phyloP scores from a whole-genome alignment of 768 basidiomycete genomes.

The Sutorius australiensis region DNA sequence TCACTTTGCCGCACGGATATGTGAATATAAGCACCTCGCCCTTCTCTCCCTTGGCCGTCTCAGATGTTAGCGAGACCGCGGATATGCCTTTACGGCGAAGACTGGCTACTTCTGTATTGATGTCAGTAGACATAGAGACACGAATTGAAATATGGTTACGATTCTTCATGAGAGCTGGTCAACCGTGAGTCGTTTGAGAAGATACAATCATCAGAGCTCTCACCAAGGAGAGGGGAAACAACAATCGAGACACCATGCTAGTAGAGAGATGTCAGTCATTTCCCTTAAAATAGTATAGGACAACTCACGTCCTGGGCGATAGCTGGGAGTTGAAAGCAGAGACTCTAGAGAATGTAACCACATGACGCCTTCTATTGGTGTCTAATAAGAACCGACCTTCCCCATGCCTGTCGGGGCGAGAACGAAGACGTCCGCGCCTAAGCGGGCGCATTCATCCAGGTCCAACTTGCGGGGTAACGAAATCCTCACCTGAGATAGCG shows the following conservation, averaged over 20 bases:
- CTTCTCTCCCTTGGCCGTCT: conserved; percentile 54
- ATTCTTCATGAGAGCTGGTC: conserved; percentile 74
- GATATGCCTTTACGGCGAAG: conserved; percentile 51
- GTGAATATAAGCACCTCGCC: conserved; percentile 38
- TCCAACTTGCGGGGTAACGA: not conserved
- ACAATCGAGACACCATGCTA: conserved; percentile 71
- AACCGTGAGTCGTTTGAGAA: not conserved
- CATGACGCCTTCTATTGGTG: not conserved
- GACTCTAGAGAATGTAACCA: conserved; percentile 44
- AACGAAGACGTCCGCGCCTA: conserved; percentile 72
- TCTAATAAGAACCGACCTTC: conserved; percentile 46
- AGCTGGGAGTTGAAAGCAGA: conserved; percentile 86
- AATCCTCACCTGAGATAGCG: conserved; percentile 52
- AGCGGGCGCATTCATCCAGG: not conserved
- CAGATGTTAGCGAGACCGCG: conserved; percentile 64
- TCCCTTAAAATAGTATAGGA: not conserved
- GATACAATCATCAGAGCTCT: conserved; percentile 10
- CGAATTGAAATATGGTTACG: conserved; percentile 42
- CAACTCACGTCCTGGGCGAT: conserved; percentile 51
- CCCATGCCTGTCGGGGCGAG: conserved; percentile 89
- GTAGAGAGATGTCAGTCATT: not conserved
- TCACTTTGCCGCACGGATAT: not conserved
- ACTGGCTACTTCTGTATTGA: conserved; percentile 54
- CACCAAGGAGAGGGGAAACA: conserved; percentile 74
- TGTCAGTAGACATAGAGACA: conserved; percentile 1